Conservation (phyloP, 2,329 filamentous ascomycete genomes). For the Fusarium sp. region DNA sequence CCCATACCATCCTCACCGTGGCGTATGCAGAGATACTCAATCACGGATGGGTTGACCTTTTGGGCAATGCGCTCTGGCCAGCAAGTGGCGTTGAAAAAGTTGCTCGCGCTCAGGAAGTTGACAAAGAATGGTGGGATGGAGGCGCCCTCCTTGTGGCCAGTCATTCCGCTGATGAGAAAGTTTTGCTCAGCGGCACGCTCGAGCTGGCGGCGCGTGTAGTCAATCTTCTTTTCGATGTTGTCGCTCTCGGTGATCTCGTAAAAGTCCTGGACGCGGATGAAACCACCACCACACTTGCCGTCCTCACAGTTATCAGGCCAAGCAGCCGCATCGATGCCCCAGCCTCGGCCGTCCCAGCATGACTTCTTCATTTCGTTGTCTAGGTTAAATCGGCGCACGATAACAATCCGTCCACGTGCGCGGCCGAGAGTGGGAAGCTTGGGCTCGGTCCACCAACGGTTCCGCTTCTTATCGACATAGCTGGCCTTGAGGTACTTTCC, state of each 20-base stretch:
- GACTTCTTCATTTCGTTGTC: slow-evolving; percentile 62
- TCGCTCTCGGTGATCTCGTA: slow-evolving; percentile 84
- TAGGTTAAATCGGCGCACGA: slow-evolving; percentile 83
- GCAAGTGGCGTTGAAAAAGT: slow-evolving; percentile 91
- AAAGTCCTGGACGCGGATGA: slow-evolving; percentile 91
- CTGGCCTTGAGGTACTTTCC: slow-evolving; percentile 77
- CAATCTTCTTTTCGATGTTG: slow-evolving; percentile 84
- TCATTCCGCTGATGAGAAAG: slow-evolving; percentile 56
- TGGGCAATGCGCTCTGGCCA: slow-evolving; percentile 95
- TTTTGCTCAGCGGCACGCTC: slow-evolving; percentile 71
- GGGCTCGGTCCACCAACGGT: slow-evolving; percentile 82
- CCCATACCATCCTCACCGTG: slow-evolving; percentile 66
- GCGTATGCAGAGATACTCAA: slow-evolving; percentile 69
- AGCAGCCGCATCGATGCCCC: slow-evolving; percentile 68
- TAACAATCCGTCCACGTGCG: slow-evolving; percentile 82
- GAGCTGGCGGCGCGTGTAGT: slow-evolving; percentile 78
- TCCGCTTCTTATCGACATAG: slow-evolving; percentile 69
- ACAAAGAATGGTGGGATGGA: slow-evolving; percentile 75
- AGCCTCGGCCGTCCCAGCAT: slow-evolving; percentile 63
- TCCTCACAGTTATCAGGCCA: slow-evolving; percentile 94
- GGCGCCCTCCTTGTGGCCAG: slow-evolving; percentile 40
- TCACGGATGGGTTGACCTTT: slow-evolving; percentile 82
- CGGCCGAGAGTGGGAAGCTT: slow-evolving; percentile 82
- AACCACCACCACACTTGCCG: slow-evolving; percentile 74
- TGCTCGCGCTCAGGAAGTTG: slow-evolving; percentile 91